These are phyloP conservation scores for Sporothrix phasma DNA, from an alignment of 2,329 filamentous ascomycete species.

Conservation along the genomic window DNA sequence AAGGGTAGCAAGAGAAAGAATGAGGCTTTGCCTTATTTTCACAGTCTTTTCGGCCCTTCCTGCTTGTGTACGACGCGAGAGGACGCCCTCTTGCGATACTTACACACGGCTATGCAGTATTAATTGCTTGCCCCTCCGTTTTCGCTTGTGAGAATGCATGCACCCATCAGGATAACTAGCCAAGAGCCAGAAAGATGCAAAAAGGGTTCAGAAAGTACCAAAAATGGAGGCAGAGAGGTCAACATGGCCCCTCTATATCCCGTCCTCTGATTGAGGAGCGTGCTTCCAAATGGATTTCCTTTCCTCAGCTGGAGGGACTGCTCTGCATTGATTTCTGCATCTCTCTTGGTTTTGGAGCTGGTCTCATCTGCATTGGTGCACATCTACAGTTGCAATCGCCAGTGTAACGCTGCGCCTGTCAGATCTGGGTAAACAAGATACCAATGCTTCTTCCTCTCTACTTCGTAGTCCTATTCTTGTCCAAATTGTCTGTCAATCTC, in stretches of 20 bases:
- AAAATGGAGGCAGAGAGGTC: neutral
- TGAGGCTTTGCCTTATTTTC: neutral
- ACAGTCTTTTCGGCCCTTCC: neutral
- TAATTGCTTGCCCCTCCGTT: neutral
- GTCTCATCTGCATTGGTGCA: neutral
- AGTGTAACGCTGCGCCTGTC: neutral
- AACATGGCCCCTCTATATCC: neutral
- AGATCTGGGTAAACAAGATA: neutral
- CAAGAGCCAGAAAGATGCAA: neutral
- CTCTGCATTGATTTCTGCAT: neutral
- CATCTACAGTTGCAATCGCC: neutral
- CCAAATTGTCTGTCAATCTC: too few relatives aligned
- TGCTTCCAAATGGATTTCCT: too few relatives aligned
- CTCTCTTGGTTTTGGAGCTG: neutral
- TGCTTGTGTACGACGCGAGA: neutral
- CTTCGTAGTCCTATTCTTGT: too few relatives aligned
- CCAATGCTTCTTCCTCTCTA: neutral
- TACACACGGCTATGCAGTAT: neutral
- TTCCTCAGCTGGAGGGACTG: too few relatives aligned
- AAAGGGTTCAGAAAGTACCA: neutral
- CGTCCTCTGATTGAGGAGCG: neutral
- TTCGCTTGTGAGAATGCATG: neutral
- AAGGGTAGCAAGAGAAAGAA: neutral
- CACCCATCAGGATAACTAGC: neutral
- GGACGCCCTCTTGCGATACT: neutral